Percentiles rank a stretch among this genome's conserved stretches.
These are phyloP conservation scores for Pythium aphanidermatum DNA, from an alignment of 352 stramenopile genomes.

Conservation along the genomic window DNA sequence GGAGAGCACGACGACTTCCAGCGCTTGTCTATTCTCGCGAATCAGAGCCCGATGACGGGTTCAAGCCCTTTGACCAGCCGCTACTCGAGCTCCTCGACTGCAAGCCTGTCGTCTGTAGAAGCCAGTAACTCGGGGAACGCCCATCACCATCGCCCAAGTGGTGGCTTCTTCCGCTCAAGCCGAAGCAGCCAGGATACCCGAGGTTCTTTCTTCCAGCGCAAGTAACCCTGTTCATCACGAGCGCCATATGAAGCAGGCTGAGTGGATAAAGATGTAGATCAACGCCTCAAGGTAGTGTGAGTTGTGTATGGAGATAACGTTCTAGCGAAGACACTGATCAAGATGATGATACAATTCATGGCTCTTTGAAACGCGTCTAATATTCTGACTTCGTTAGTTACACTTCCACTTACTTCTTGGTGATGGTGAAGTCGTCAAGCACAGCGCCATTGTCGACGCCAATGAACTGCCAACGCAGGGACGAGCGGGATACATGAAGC, in stretches of 20 bases:
- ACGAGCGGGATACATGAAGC: constrained; percentile 10
- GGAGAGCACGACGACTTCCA: constrained; percentile 18
- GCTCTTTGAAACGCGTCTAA: too few relatives aligned
- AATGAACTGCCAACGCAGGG: constrained; percentile 18
- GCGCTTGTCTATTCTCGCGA: constrained; percentile 20
- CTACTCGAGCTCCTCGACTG: constrained; percentile 15
- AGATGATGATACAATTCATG: too few relatives aligned
- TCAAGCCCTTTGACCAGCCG: constrained; percentile 11
- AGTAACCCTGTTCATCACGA: too few relatives aligned
- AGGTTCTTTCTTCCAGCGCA: constrained; percentile 62
- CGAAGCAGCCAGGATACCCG: constrained; percentile 19
- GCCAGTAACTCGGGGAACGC: background rate
- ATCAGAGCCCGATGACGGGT: constrained; percentile 9
- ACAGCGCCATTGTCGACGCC: constrained; percentile 1
- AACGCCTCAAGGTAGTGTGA: too few relatives aligned
- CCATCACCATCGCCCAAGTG: constrained; percentile 16
- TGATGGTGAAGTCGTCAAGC: constrained; percentile 18
- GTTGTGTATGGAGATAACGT: too few relatives aligned
- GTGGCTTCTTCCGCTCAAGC: constrained; percentile 22
- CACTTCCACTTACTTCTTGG: too few relatives aligned
- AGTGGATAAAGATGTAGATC: too few relatives aligned
- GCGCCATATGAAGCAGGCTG: too few relatives aligned
- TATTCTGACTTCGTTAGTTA: too few relatives aligned
- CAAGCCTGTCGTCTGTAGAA: constrained; percentile 6
- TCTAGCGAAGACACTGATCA: too few relatives aligned